These are phyloP conservation scores for Phytophthora citricola DNA, from an alignment of 352 stramenopile species.

Conservation along the genomic window DNA sequence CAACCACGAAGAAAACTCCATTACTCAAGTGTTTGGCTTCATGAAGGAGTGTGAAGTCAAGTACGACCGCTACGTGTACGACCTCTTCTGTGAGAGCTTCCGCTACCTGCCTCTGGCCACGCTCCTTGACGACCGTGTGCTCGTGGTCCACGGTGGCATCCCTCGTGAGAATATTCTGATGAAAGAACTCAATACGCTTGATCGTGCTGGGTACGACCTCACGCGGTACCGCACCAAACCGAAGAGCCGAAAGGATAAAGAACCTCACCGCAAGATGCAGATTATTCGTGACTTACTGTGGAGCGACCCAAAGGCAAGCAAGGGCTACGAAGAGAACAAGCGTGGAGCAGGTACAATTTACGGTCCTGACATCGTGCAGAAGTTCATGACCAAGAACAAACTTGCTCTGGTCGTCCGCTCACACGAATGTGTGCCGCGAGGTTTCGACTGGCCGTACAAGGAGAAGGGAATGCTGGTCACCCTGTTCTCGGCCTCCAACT, in stretches of 20 bases:
- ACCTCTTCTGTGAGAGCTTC: slow-evolving; percentile 87
- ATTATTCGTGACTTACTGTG: slow-evolving; percentile 85
- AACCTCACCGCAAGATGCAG: slow-evolving; percentile 67
- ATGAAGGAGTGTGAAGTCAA: slow-evolving; percentile 89
- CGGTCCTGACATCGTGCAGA: slow-evolving; percentile 78
- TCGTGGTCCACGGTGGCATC: slow-evolving; percentile 84
- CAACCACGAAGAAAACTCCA: slow-evolving; percentile 89
- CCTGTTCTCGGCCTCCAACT: slow-evolving; percentile 89
- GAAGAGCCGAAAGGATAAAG: slow-evolving; percentile 55
- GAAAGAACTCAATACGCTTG: slow-evolving; percentile 66
- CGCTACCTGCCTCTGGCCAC: slow-evolving; percentile 77
- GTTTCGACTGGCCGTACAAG: slow-evolving; percentile 82
- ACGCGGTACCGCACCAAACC: slow-evolving; percentile 75
- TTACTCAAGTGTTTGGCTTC: slow-evolving; percentile 89
- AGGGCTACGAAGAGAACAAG: slow-evolving; percentile 84
- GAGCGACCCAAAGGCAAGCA: slow-evolving; percentile 75
- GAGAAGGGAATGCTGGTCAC: slow-evolving; percentile 89
- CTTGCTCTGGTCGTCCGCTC: slow-evolving; percentile 83
- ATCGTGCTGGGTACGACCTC: slow-evolving; percentile 77
- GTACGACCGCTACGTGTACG: slow-evolving; percentile 81
- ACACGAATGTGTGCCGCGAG: slow-evolving; percentile 84
- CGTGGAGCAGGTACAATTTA: slow-evolving; percentile 83
- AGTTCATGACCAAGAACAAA: slow-evolving; percentile 89
- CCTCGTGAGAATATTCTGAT: slow-evolving; percentile 63
- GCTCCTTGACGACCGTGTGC: slow-evolving; percentile 76